A percentile compares a stretch with the other conserved stretches of the same genome.
These are phyloP conservation scores for Daedalea quercina DNA, from an alignment of 768 basidiomycete genomes.

Conservation along the genomic window DNA sequence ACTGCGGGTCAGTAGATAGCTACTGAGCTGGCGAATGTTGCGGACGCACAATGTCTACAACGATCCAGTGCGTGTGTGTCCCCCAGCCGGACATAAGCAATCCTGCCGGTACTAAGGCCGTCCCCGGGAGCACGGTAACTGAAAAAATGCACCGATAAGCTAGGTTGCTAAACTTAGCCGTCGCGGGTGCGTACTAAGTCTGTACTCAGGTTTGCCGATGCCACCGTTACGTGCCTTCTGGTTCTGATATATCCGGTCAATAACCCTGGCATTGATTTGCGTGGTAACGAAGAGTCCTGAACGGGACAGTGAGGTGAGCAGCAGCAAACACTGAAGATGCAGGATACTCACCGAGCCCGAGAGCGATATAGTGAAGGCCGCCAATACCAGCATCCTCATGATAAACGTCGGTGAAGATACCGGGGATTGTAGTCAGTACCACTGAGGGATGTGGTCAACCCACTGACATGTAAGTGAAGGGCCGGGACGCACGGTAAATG, in stretches of 20 bases:
- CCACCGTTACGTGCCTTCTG: conserved; percentile 48
- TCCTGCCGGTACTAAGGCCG: conserved; percentile 57
- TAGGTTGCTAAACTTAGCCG: background rate
- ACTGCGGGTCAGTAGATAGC: background rate
- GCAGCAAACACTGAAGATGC: background rate
- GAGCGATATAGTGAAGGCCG: conserved; percentile 64
- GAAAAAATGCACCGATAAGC: no score
- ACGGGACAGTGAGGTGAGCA: background rate
- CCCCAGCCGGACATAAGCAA: conserved; percentile 71
- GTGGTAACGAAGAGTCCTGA: conserved; percentile 31
- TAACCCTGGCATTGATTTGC: conserved; percentile 42
- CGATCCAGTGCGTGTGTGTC: conserved; percentile 62
- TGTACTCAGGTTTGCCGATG: conserved; percentile 46
- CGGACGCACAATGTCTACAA: conserved; percentile 49
- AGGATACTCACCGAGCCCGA: conserved; percentile 27
- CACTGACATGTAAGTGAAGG: background rate
- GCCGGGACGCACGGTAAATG: conserved; percentile 40
- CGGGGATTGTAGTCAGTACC: conserved; percentile 58
- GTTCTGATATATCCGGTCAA: conserved; percentile 52
- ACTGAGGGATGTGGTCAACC: conserved; percentile 30
- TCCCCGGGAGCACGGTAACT: conserved; percentile 56
- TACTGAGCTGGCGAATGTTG: background rate
- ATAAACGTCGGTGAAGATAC: conserved; percentile 51
- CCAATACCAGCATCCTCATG: conserved; percentile 48
- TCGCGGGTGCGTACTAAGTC: conserved; percentile 33